These are phyloP conservation scores for Kingdonia uniflora DNA, from an alignment of 164 flowering plant species.

Conservation along the genomic window DNA sequence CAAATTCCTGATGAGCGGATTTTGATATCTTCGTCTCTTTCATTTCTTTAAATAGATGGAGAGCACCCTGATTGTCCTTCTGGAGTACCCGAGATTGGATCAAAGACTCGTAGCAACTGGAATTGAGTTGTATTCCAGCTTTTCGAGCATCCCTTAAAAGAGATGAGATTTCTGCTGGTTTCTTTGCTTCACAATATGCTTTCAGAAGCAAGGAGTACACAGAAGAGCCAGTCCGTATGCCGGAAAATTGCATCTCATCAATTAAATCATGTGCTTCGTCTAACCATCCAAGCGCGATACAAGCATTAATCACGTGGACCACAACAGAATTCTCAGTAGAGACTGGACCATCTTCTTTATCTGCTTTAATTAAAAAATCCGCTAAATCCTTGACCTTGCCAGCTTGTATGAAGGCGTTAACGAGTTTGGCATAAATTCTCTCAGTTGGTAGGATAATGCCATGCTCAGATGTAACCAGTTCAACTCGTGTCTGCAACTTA, in stretches of 20 bases:
- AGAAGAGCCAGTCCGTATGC: slow-evolving; percentile 53
- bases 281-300: slow-evolving; percentile 76
- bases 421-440: slow-evolving; percentile 56
- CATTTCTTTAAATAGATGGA: slow-evolving; percentile 83
- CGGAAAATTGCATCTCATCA: slow-evolving; percentile 80
- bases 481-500: slow-evolving; percentile 48
- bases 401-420: slow-evolving; percentile 69
- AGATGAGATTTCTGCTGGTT: slow-evolving; percentile 35
- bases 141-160: slow-evolving; percentile 70
- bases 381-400: slow-evolving; percentile 63
- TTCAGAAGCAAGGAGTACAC: slow-evolving; percentile 67
- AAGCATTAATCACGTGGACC: slow-evolving; percentile 67
- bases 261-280: slow-evolving; percentile 88
- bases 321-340: slow-evolving; percentile 58
- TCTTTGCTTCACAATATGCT: slow-evolving; percentile 68
- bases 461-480: slow-evolving; percentile 50
- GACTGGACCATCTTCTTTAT: slow-evolving; percentile 55
- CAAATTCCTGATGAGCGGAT: slow-evolving; percentile 44
- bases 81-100: slow-evolving; percentile 55
- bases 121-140: slow-evolving; percentile 82
- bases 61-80: slow-evolving; percentile 67
- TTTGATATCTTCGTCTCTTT: slow-evolving; percentile 65
- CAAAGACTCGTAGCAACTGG: slow-evolving; percentile 63
- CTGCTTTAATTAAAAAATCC: slow-evolving; percentile 62
- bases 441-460: slow-evolving; percentile 91